Base-by-base conservation (phyloP, 1,139 yeast genomes). In the Yamadazyma songkhlaensis region DNA sequence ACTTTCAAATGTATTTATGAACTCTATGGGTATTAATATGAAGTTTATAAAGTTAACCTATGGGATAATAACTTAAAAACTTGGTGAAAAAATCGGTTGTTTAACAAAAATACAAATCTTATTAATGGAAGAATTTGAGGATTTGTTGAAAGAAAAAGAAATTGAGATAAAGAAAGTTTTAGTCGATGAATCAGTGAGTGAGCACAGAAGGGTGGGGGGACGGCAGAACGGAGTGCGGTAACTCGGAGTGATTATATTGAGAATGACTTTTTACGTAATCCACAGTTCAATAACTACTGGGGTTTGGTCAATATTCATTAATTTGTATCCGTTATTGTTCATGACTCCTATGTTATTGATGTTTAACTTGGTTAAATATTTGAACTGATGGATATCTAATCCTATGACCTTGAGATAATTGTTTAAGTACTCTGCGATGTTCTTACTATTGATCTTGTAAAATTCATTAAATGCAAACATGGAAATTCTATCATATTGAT, bases 341-440 rank as follows among this genome's bases (percentile, higher is more conserved):
- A 3, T 27, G 9, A 25, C 20, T 9, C 15, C 36, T 11, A 39
- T 26, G 21, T 30, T 28, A 24, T 39, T 37, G 5, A 39, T 20
- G 3, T 14, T 21, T 13, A 37, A 23, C n/a, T 9, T 7, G 10
- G 32, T 25, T 21, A 39, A 32, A 9, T 29, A 5, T 8, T 7
- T 13, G 12, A 33, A 28, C 11, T n/a, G 10, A 3, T 22, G 10
- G 6, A 28, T 9, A 28, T 37, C 29, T 6, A 39, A 23, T 14
- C 21, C 30, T 12, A 35, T n/a, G 2, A 6, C 4, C 15, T n/a
- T 9, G 2, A 34, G 14, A 34, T 37, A 34, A 4, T 9, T 5
- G 2, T 15, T 12, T 14, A 44, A 20, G 30, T 44, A 44, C 11
- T 34, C 15, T 1, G 30, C 23, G 3, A 44, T 21, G 2, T 10